These are phyloP conservation scores for Pochonia chlamydosporia DNA, from an alignment of 2,329 filamentous ascomycete genomes.

Conservation along the genomic window DNA sequence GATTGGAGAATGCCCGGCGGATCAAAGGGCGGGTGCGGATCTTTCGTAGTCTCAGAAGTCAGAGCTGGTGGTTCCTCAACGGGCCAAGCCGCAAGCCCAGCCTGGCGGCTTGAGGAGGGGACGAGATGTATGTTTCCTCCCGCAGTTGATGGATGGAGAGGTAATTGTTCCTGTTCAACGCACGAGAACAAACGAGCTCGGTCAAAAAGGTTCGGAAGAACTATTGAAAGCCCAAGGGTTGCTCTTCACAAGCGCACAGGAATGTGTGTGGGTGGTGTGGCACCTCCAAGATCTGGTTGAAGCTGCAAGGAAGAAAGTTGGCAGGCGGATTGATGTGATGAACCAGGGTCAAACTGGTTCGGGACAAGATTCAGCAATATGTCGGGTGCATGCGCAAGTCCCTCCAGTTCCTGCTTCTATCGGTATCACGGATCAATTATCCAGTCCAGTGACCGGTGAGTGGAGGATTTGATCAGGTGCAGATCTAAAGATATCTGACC, in stretches of 20 bases:
- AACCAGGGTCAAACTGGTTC: background rate
- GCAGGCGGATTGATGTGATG: no score
- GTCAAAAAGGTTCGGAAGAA: background rate
- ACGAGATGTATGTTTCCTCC: background rate
- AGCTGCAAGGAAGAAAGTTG: background rate
- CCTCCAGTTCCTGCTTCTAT: slow-evolving; percentile 5
- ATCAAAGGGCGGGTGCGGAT: slow-evolving; percentile 1
- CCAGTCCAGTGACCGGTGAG: background rate
- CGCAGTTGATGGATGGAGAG: background rate
- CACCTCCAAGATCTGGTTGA: background rate
- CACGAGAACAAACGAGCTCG: no score
- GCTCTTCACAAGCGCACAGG: background rate
- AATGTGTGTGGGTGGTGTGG: slow-evolving; percentile 3
- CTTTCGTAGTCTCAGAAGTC: background rate
- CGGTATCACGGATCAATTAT: background rate
- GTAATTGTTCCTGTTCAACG: background rate
- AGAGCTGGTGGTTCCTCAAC: background rate
- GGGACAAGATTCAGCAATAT: background rate
- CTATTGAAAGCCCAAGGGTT: background rate
- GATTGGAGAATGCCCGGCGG: slow-evolving; percentile 7
- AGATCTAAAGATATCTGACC: no score
- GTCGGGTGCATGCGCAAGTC: background rate
- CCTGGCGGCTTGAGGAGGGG: background rate
- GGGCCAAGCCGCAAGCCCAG: background rate
- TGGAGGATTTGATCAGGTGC: background rate